phyloP scores from a whole-genome alignment of 257 asterid genomes.

The Salvia miltiorrhiza region DNA sequence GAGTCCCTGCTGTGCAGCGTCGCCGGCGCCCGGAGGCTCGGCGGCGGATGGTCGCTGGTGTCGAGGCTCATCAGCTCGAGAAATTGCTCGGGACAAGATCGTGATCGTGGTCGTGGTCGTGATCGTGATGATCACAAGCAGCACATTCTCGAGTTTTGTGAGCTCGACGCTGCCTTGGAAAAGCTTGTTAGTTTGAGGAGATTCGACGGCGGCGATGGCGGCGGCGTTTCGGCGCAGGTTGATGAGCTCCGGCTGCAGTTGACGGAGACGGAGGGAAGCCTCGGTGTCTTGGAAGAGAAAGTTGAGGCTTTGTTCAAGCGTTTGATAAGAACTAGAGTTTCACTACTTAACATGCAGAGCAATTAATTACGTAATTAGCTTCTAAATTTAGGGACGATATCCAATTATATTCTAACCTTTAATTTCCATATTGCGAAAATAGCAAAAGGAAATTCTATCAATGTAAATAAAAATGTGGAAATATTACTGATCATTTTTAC shows the following conservation, averaged over 20 bases:
- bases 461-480: too few species aligned
- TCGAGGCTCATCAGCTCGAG: slow-evolving; percentile 23
- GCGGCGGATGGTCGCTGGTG: not conserved
- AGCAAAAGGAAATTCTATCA: too few species aligned
- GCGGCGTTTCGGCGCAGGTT: slow-evolving; percentile 6
- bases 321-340: slow-evolving; percentile 37
- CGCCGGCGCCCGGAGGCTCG: slow-evolving; percentile 19
- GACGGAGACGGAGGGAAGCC: slow-evolving; percentile 24
- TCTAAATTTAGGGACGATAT: too few species aligned
- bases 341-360: slow-evolving; percentile 38
- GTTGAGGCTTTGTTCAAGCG: slow-evolving; percentile 34
- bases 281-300: slow-evolving; percentile 27
- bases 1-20: slow-evolving; percentile 27
- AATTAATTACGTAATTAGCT: not conserved
- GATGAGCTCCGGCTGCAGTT: slow-evolving; percentile 22
- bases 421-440: too few species aligned
- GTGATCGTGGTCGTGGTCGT: too few species aligned
- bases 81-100: not conserved
- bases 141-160: slow-evolving; percentile 18
- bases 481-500: too few species aligned
- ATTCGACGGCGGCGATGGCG: not conserved
- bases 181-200: slow-evolving; percentile 21
- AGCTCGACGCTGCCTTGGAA: slow-evolving; percentile 25
- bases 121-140: not conserved
- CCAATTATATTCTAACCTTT: too few species aligned